Conservation (phyloP, 306 rosid species). For the Cucumis melo region DNA sequence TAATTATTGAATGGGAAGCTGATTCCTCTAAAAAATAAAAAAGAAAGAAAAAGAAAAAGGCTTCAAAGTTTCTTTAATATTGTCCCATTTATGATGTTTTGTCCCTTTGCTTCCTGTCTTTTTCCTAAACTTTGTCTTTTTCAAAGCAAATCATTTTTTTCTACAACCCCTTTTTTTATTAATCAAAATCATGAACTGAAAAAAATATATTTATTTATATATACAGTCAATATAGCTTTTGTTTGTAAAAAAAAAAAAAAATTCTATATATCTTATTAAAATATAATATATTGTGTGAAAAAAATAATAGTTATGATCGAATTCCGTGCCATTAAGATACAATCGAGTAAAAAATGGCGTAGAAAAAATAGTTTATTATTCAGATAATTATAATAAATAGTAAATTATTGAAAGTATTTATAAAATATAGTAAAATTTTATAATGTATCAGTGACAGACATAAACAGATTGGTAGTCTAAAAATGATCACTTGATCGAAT, state of each 20-base stretch:
- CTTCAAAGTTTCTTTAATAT: not conserved
- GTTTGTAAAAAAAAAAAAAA: not conserved
- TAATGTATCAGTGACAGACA: too few relatives aligned
- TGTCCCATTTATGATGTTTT: not conserved
- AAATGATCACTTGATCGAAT: not conserved
- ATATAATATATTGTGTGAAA: too few relatives aligned
- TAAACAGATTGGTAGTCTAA: too few relatives aligned
- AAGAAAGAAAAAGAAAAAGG: too few relatives aligned
- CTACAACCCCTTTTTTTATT: not conserved
- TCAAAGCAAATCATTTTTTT: not conserved
- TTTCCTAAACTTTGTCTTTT: constrained; percentile 1
- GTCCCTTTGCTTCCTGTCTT: not conserved
- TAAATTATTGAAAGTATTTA: too few relatives aligned
- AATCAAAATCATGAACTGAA: not conserved
- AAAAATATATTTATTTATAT: not conserved
- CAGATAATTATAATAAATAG: too few relatives aligned
- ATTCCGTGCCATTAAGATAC: too few relatives aligned
- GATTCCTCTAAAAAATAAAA: not conserved
- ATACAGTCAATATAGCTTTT: not conserved
- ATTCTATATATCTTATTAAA: too few relatives aligned
- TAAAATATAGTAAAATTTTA: too few relatives aligned
- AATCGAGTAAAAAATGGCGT: too few relatives aligned
- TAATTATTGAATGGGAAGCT: not conserved
- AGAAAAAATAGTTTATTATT: too few relatives aligned
- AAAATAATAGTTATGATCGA: too few relatives aligned